Conservation (phyloP, 768 basidiomycete species). For the Naganishia vaughanmartiniae region DNA sequence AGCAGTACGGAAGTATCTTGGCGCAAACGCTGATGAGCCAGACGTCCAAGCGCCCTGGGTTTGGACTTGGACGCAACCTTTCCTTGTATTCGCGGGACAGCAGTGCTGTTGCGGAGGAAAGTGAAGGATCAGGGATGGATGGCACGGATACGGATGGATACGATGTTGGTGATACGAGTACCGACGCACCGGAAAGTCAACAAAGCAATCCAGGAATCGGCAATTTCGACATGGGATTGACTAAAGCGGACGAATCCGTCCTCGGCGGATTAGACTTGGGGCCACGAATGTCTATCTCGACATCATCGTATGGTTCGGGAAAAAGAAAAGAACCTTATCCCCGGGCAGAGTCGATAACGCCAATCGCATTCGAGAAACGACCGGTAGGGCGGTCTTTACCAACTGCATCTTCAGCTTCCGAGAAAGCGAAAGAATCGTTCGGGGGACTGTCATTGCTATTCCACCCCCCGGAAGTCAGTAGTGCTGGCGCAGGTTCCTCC, state of each 20-base stretch:
- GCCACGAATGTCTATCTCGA: slow-evolving; percentile 30
- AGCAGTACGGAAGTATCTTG: slow-evolving; percentile 31
- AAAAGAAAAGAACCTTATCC: background rate
- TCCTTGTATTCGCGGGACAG: background rate
- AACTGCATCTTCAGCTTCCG: background rate
- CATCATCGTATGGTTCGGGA: slow-evolving; percentile 31
- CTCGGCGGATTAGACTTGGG: slow-evolving; percentile 16
- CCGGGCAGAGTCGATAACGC: background rate
- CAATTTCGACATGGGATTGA: slow-evolving; percentile 19
- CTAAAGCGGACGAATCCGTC: slow-evolving; percentile 10
- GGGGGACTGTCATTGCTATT: slow-evolving; percentile 59
- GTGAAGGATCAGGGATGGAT: background rate
- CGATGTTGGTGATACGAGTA: slow-evolving; percentile 10
- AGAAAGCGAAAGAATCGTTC: background rate
- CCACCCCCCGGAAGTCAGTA: slow-evolving; percentile 55
- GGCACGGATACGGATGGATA: slow-evolving; percentile 18
- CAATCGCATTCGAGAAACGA: slow-evolving; percentile 37
- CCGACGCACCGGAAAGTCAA: slow-evolving; percentile 21
- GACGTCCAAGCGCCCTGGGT: background rate
- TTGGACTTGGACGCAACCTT: background rate
- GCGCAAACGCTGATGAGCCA: slow-evolving; percentile 29
- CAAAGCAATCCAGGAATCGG: slow-evolving; percentile 13
- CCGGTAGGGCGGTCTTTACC: slow-evolving; percentile 2
- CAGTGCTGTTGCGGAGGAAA: slow-evolving; percentile 9
- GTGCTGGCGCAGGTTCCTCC: slow-evolving; percentile 25